Evolutionary conservation across 306 rosid genomes (phyloP).

Genomic region (Medicago arabica): DNA sequence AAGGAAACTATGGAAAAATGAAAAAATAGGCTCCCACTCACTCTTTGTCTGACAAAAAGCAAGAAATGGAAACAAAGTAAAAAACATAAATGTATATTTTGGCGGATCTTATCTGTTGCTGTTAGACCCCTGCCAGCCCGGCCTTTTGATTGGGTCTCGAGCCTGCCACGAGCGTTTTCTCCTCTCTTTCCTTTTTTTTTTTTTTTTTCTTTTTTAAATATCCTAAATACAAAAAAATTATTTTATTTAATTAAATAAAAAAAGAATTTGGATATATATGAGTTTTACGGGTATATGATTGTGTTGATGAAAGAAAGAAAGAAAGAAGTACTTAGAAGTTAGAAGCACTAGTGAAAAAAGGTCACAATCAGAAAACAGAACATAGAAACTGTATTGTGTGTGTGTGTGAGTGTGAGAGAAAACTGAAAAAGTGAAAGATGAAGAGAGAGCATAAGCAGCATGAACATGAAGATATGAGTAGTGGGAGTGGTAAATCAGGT

Average conservation of each 20-base stretch:
- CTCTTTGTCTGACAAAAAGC: neutral
- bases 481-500: conserved; percentile 52
- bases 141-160: conserved; percentile 25
- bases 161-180: conserved; percentile 35
- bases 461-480: neutral
- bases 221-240: neutral
- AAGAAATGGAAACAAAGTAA: conserved; percentile 20
- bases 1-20: too few relatives aligned
- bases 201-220: neutral
- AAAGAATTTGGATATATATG: neutral
- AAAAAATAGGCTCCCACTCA: too few relatives aligned
- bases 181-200: neutral
- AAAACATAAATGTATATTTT: conserved; percentile 24
- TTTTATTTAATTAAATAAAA: neutral
- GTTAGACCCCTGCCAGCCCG: conserved; percentile 5
- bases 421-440: neutral
- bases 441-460: conserved; percentile 13
- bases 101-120: conserved; percentile 30
- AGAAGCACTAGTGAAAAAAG: neutral
- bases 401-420: neutral
- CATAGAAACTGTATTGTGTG: conserved; percentile 1
- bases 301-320: conserved; percentile 4
- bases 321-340: neutral
- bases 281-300: neutral
- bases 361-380: neutral